A percentile compares a stretch with the other conserved stretches of the same genome.
phyloP scores from a whole-genome alignment of 2,329 filamentous ascomycete species.

The Exserohilum turcica region DNA sequence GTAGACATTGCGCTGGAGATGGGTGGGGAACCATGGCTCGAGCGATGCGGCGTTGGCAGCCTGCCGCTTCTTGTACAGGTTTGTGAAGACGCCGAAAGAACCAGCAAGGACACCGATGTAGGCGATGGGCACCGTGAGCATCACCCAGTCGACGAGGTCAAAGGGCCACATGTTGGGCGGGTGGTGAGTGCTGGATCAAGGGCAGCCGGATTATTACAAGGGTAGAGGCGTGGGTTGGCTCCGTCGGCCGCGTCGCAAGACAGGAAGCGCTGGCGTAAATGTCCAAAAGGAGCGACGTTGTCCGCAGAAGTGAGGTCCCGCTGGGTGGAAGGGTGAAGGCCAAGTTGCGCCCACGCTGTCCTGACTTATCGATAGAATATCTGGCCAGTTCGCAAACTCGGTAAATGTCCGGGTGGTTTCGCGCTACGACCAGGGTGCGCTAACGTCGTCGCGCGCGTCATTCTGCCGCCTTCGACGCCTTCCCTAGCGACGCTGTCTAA shows the following conservation, averaged over 20 bases:
- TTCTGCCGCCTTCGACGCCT: constrained; percentile 21
- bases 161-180: constrained; percentile 42
- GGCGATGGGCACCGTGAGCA: constrained; percentile 82
- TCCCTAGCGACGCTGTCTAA: constrained; percentile 15
- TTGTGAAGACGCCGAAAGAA: constrained; percentile 89
- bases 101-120: constrained; percentile 88
- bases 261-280: not conserved
- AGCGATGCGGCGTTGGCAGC: constrained; percentile 78
- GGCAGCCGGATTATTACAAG: not conserved
- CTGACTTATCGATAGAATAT: constrained; percentile 29
- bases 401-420: constrained; percentile 16
- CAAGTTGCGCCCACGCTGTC: constrained; percentile 5
- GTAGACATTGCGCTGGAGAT: constrained; percentile 93
- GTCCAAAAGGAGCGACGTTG: constrained; percentile 24
- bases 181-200: constrained; percentile 19
- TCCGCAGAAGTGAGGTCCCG: constrained; percentile 11
- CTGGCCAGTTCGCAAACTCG: constrained; percentile 29
- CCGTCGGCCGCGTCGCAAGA: not conserved
- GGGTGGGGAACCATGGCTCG: constrained; percentile 90
- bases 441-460: constrained; percentile 19
- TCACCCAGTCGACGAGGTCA: constrained; percentile 74
- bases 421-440: constrained; percentile 16
- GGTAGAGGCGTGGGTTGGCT: not conserved
- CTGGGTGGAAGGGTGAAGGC: constrained; percentile 9
- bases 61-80: constrained; percentile 91